Base-by-base conservation (phyloP, 2,329 filamentous ascomycete genomes). In the Hirsutella rhossiliensis region DNA sequence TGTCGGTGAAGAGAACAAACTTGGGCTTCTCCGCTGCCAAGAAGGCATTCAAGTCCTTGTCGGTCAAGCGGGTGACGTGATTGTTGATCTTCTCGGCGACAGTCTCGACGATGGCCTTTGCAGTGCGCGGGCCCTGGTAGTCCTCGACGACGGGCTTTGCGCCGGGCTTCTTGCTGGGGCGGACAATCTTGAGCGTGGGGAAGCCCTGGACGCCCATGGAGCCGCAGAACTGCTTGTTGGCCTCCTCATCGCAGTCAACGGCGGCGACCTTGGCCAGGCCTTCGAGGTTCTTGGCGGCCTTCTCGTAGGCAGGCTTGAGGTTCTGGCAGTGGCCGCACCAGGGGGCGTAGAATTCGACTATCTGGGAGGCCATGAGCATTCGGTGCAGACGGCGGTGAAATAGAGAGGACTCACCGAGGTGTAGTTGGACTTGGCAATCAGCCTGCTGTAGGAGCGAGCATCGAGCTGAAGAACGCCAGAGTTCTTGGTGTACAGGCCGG, bases 251-350 rank as follows among this genome's bases (percentile, higher is more conserved):
- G 64, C 92, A 98, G 65, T 98, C 85, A 51, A 98, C 73, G 44
- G 94, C 92, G 40, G 87, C 92, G 37, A 98, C 90, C 57, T 95
- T 94, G 55, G 88, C 92, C 13, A 97, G 75, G 13, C 92, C 92
- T n/a, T 84, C 78, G 46, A 98, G 82, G 55, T 81, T 87, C 56
- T 83, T 84, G 54, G 92, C 92, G 2, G 82, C 89, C 65, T 95
- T 95, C 64, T 97, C 90, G 66, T 92, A 98, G 38, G 87, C 86
- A 3, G 89, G 90, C 67, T 96, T 89, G 57, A 98, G 82, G 66
- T 84, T 96, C 67, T 95, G 77, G 70, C 92, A 98, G 67, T 97
- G 92, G 37, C 90, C 92, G 58, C 92, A 97, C 90, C 90, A 97
- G 20, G 90, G 90, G 9, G 90, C 90, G 59, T 95, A 97, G 74